Percentiles rank a stretch among this genome's conserved stretches.
These are phyloP conservation scores for Pseudogymnoascus sp. DNA, from an alignment of 2,329 filamentous ascomycete species.

Conservation along the genomic window DNA sequence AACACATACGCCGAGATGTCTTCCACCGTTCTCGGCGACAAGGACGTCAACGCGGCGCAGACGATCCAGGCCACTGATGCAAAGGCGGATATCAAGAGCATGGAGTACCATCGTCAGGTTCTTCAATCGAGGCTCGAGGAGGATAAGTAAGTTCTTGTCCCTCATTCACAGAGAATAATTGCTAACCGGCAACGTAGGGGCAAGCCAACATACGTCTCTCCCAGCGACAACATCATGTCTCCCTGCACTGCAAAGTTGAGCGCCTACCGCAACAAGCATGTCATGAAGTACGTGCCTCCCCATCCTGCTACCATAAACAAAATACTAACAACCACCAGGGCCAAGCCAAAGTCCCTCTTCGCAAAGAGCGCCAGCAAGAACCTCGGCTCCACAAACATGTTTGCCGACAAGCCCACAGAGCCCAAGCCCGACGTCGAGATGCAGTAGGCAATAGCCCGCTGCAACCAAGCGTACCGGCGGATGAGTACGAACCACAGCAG, in stretches of 20 bases:
- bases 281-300: slow-evolving; percentile 56
- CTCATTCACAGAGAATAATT: slow-evolving; percentile 20
- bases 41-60: slow-evolving; percentile 50
- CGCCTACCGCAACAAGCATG: slow-evolving; percentile 71
- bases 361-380: slow-evolving; percentile 58
- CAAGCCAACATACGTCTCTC: slow-evolving; percentile 56
- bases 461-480: background rate
- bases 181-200: slow-evolving; percentile 16
- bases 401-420: slow-evolving; percentile 9
- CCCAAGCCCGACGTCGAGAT: slow-evolving; percentile 6
- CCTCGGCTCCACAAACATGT: slow-evolving; percentile 27
- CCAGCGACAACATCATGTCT: slow-evolving; percentile 83
- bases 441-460: background rate
- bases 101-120: slow-evolving; percentile 72
- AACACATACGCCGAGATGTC: slow-evolving; percentile 37
- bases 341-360: slow-evolving; percentile 61
- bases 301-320: background rate
- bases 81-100: slow-evolving; percentile 49
- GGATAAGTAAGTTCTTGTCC: slow-evolving; percentile 45
- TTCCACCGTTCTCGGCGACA: slow-evolving; percentile 51
- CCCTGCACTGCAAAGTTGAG: slow-evolving; percentile 77
- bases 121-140: slow-evolving; percentile 63
- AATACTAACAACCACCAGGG: slow-evolving; percentile 33
- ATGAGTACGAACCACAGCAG: background rate
- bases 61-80: slow-evolving; percentile 22